Evolutionary conservation across 2,329 filamentous ascomycete species (phyloP).

Genomic region (Diaporthe humulicola): DNA sequence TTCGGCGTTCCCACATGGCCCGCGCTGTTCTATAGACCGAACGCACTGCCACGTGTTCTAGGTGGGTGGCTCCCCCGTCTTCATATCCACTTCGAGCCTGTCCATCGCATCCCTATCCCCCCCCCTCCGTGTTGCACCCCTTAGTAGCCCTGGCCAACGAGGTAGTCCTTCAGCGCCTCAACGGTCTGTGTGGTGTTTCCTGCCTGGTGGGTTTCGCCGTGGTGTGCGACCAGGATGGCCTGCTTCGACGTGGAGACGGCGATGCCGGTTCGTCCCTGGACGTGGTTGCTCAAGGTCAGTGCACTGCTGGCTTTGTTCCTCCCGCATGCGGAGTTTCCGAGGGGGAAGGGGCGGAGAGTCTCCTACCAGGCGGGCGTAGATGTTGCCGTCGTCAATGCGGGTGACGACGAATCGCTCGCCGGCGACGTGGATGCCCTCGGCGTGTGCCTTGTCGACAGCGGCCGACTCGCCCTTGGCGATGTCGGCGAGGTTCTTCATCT

Average conservation of each 20-base stretch:
- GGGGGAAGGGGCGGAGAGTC: neutral
- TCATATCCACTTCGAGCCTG: conserved; percentile 11
- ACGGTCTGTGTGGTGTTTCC: conserved; percentile 84
- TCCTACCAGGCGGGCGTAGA: conserved; percentile 88
- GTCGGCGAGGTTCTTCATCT: conserved; percentile 70
- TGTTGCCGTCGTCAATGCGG: conserved; percentile 80
- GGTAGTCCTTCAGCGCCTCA: conserved; percentile 88
- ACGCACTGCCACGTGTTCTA: conserved; percentile 37
- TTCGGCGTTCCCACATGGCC: conserved; percentile 36
- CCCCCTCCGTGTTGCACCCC: conserved; percentile 37
- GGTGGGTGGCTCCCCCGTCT: conserved; percentile 27
- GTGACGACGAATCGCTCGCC: conserved; percentile 85
- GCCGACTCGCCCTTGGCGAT: conserved; percentile 61
- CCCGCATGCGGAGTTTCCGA: neutral
- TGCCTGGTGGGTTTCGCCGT: conserved; percentile 80
- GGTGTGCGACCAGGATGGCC: conserved; percentile 90
- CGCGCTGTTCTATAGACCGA: conserved; percentile 41
- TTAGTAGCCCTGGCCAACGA: conserved; percentile 84
- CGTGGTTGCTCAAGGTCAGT: conserved; percentile 20
- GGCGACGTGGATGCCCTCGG: conserved; percentile 80
- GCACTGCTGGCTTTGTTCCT: neutral
- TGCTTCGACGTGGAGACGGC: conserved; percentile 88
- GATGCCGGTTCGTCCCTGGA: conserved; percentile 81
- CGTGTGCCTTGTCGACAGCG: conserved; percentile 75
- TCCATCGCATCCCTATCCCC: conserved; percentile 34